Conservation (phyloP, 2,329 filamentous ascomycete species). For the Mycogone perniciosa region DNA sequence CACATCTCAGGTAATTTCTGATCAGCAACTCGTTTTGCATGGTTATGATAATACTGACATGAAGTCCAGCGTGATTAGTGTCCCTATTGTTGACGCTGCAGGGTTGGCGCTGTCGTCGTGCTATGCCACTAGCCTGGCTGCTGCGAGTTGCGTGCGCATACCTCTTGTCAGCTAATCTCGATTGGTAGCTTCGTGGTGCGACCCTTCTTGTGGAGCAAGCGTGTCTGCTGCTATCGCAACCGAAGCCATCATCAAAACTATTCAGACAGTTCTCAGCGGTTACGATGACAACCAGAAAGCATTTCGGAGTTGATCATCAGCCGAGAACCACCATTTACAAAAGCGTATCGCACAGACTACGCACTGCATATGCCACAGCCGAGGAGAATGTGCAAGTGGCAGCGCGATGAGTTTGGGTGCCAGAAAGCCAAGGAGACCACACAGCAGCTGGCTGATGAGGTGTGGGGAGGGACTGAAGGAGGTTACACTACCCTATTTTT, state of each 20-base stretch:
- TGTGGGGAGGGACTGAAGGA: constrained; percentile 28
- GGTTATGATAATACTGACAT: constrained; percentile 37
- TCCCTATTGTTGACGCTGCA: constrained; percentile 36
- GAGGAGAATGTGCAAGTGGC: constrained; percentile 46
- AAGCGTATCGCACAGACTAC: constrained; percentile 66
- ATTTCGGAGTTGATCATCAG: constrained; percentile 70
- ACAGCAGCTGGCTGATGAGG: constrained; percentile 33
- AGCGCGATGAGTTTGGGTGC: constrained; percentile 28
- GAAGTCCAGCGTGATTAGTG: constrained; percentile 35
- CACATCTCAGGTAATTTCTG: constrained; percentile 44
- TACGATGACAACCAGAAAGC: constrained; percentile 60
- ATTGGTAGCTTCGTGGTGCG: constrained; percentile 47
- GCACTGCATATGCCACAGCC: constrained; percentile 65
- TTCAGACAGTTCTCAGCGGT: constrained; percentile 55
- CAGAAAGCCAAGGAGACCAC: constrained; percentile 28
- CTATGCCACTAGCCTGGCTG: constrained; percentile 30
- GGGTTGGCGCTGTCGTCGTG: constrained; percentile 8
- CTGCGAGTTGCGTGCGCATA: constrained; percentile 57
- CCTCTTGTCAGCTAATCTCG: constrained; percentile 61
- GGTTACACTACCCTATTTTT: neutral
- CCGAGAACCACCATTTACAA: constrained; percentile 75
- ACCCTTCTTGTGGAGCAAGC: constrained; percentile 40
- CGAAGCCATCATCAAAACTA: constrained; percentile 44
- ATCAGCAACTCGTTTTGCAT: constrained; percentile 43
- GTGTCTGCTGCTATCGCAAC: constrained; percentile 52